Evolutionary conservation across 2,329 filamentous ascomycete species (phyloP), one percentile per base, ranked within the genome.

Genomic region (Ceratocystis huliohia): DNA sequence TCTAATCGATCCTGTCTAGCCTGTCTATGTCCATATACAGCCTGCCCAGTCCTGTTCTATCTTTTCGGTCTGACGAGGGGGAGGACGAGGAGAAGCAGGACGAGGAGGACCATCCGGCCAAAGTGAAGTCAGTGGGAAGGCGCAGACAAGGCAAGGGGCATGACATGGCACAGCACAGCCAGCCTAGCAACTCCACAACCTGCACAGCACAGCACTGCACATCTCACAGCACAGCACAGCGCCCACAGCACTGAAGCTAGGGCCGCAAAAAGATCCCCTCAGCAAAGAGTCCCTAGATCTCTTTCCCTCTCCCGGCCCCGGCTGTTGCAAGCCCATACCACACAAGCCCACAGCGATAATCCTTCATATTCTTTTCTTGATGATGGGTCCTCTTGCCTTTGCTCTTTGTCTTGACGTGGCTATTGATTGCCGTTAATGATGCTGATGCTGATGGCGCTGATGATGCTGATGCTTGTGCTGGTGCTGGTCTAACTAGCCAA

Each of bases 161-260:
- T 53, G 48, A 17, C 53, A 57, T 57, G 53, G 25, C 28, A 57
- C 53, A 57, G 53, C 53, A 57, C 53, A 57, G 53, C 53, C 46
- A 50, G 46, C 46, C 5, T 37, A 50, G 46, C 13, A 50, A 50
- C 46, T 50, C 46, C 46, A 50, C 46, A 50, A 50, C 17, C 53
- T 57, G 53, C 53, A 57, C 53, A 57, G 53, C 53, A 57, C 53
- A 1, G 53, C 53, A 57, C 53, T 7, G 53, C 53, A 57, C 28
- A n/a, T 30, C 53, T 57, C 53, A 57, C 25, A 33, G 53, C 53
- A 57, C 53, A 57, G 53, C 53, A 57, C 53, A 57, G 53, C 53
- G 53, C 53, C 53, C 22, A 57, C 53, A 57, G 53, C 53, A 57
- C 25, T 57, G 28, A 57, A 57, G 53, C 53, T 57, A 37, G 53